Evolutionary conservation across 768 basidiomycete species (phyloP).

Genomic region (Royoungia palumana): DNA sequence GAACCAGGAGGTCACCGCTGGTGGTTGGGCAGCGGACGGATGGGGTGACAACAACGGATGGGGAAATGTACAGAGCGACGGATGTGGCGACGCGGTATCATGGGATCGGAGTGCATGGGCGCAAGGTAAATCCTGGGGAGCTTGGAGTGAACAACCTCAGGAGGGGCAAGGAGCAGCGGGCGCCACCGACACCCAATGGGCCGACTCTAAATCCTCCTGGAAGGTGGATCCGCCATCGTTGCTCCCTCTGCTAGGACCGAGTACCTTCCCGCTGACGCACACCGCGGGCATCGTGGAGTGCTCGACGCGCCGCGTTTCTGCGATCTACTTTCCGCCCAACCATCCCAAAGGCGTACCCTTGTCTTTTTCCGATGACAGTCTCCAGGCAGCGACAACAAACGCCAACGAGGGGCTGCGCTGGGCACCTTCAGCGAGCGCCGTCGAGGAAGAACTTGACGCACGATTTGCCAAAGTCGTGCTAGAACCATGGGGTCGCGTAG

Average conservation of each 20-base stretch:
- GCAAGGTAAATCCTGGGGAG: constrained; percentile 2
- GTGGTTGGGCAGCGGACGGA: not conserved
- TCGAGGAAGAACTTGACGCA: constrained; percentile 48
- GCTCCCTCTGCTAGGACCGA: constrained; percentile 50
- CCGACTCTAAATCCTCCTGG: constrained; percentile 23
- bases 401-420: constrained; percentile 1
- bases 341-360: constrained; percentile 13
- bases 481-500: constrained; percentile 50
- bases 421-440: constrained; percentile 22
- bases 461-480: constrained; percentile 50
- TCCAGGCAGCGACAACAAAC: constrained; percentile 6
- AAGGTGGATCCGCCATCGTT: constrained; percentile 27
- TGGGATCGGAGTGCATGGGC: constrained; percentile 16
- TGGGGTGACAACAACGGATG: constrained; percentile 6
- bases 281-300: constrained; percentile 62
- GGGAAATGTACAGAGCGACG: not conserved
- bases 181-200: constrained; percentile 11
- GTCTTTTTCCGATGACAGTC: not conserved
- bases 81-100: constrained; percentile 12
- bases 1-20: not conserved
- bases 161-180: constrained; percentile 7
- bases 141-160: constrained; percentile 3
- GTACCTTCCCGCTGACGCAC: constrained; percentile 57
- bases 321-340: constrained; percentile 39
- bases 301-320: constrained; percentile 56